Conservation (phyloP, 305 asterid species). For the Solanum aculeatissimum region DNA sequence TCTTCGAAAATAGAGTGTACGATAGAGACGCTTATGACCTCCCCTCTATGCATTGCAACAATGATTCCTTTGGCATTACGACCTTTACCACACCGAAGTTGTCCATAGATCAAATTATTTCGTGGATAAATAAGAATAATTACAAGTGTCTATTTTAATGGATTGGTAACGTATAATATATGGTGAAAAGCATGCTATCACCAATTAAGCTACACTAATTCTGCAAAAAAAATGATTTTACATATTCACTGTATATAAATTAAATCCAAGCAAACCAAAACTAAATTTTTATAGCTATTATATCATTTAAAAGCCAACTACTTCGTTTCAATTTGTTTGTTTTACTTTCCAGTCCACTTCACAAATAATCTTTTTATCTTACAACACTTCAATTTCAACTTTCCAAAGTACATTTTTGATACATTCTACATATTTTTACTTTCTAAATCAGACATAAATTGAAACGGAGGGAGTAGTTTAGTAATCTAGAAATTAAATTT, state of each 20-base stretch:
- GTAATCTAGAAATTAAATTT: background rate
- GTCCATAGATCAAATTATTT: too few relatives aligned
- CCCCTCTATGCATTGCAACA: too few relatives aligned
- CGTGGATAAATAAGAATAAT: background rate
- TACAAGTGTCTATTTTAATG: background rate
- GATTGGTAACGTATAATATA: background rate
- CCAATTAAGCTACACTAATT: background rate
- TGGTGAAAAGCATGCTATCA: background rate
- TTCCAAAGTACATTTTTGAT: too few relatives aligned
- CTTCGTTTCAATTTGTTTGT: background rate
- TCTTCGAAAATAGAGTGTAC: too few relatives aligned
- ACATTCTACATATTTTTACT: too few relatives aligned
- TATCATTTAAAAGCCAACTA: background rate
- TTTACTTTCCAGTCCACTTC: background rate
- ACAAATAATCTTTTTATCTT: too few relatives aligned
- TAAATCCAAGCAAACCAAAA: background rate
- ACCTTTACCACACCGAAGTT: too few relatives aligned
- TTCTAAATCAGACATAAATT: background rate
- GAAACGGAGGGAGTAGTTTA: background rate
- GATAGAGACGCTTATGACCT: too few relatives aligned
- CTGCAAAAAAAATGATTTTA: background rate
- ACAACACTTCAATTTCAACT: background rate
- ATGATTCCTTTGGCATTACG: too few relatives aligned
- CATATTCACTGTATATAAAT: background rate
- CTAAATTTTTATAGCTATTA: background rate